Conservation (phyloP, 2,329 filamentous ascomycete species). For the Fusarium longipes region DNA sequence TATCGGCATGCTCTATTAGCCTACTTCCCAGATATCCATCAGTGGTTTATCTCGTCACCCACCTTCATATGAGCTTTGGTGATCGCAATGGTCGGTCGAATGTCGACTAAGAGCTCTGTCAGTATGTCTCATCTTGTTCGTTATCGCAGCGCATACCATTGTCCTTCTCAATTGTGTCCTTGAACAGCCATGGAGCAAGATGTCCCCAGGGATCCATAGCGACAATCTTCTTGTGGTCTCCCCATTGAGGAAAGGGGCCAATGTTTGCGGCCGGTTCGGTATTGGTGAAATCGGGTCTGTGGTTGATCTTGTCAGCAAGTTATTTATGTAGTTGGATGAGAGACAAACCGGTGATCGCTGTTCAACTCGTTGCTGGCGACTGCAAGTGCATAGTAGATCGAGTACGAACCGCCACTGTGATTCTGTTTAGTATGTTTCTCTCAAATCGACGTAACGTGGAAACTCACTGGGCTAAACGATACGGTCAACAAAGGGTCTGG, state of each 20-base stretch:
- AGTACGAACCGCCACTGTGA: constrained; percentile 85
- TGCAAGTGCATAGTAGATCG: constrained; percentile 93
- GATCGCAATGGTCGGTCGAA: constrained; percentile 89
- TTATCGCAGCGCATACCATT: constrained; percentile 59
- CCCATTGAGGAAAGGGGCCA: constrained; percentile 91
- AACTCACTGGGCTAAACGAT: constrained; percentile 51
- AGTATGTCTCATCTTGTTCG: not conserved
- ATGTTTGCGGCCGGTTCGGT: constrained; percentile 92
- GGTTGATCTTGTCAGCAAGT: constrained; percentile 4
- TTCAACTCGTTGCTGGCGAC: constrained; percentile 91
- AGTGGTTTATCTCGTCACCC: constrained; percentile 5
- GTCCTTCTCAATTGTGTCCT: constrained; percentile 80
- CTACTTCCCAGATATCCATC: not conserved
- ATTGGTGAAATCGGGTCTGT: constrained; percentile 72
- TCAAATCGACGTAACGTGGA: not conserved
- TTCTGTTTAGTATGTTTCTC: constrained; percentile 17
- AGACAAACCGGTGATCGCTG: constrained; percentile 74
- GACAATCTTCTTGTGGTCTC: constrained; percentile 91
- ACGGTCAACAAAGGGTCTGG: constrained; percentile 41
- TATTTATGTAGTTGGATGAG: not conserved
- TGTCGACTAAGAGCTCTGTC: constrained; percentile 68
- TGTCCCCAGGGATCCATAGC: constrained; percentile 97
- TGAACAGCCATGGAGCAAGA: constrained; percentile 84
- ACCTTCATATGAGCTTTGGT: constrained; percentile 93
- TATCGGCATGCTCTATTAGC: constrained; percentile 43